Evolutionary conservation across 2,329 filamentous ascomycete genomes (phyloP).

Genomic region (Rhinocladiella mackenziei): DNA sequence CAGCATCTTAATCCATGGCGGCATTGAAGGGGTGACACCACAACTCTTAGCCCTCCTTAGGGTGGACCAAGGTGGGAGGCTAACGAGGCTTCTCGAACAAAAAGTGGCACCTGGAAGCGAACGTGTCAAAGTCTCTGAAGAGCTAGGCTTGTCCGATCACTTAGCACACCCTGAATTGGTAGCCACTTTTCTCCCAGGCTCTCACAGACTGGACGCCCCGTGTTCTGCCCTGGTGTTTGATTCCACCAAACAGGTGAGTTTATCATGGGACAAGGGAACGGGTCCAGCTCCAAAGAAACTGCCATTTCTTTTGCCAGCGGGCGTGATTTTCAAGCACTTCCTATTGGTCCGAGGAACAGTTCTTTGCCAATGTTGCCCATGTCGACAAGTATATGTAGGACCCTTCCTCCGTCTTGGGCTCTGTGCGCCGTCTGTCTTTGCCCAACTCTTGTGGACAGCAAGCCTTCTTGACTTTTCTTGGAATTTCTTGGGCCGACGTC

Average conservation of each 20-base stretch:
- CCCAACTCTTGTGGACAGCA: constrained; percentile 3
- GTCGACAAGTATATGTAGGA: constrained; percentile 21
- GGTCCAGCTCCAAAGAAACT: no score
- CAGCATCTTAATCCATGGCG: neutral
- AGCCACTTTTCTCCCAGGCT: no score
- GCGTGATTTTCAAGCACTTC: no score
- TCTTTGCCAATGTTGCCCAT: constrained; percentile 2
- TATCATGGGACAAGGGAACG: no score
- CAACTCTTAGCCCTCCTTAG: constrained; percentile 6
- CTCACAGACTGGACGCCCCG: no score
- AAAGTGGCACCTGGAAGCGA: constrained; percentile 13
- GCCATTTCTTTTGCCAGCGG: no score
- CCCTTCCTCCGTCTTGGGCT: constrained; percentile 2
- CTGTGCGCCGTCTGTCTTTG: constrained; percentile 1
- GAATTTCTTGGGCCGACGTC: constrained; percentile 6
- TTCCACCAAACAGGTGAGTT: no score
- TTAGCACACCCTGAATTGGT: no score
- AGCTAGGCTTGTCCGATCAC: no score
- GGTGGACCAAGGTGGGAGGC: neutral
- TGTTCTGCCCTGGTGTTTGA: no score
- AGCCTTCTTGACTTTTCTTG: constrained; percentile 8
- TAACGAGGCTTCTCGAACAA: constrained; percentile 23
- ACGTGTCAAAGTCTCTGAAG: no score
- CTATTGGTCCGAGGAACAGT: no score
- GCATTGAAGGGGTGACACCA: constrained; percentile 1